phyloP scores from a whole-genome alignment of 2,329 filamentous ascomycete species.

The Thelonectria discophora region DNA sequence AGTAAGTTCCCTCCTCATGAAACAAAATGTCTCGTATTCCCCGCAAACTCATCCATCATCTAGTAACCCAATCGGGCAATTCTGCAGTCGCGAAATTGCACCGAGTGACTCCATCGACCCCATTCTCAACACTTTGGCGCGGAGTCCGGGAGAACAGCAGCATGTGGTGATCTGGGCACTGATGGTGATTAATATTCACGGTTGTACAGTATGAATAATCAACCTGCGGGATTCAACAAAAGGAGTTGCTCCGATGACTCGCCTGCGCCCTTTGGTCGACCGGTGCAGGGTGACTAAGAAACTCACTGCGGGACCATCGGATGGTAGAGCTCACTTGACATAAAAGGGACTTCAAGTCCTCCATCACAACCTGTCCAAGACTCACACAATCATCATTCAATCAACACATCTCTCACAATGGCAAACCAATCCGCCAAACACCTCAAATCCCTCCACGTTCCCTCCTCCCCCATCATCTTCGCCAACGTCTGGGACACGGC shows the following conservation, averaged over 20 bases:
- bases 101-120: not conserved
- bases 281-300: no score
- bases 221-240: not conserved
- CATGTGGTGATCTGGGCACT: not conserved
- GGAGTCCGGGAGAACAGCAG: not conserved
- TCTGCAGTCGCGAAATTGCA: conserved; percentile 3
- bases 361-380: not conserved
- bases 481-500: conserved; percentile 65
- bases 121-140: not conserved
- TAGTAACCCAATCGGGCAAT: conserved; percentile 9
- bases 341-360: not conserved
- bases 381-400: not conserved
- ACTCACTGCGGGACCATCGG: no score
- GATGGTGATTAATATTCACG: not conserved
- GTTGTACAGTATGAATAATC: not conserved
- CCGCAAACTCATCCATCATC: conserved; percentile 9
- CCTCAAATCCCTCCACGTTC: conserved; percentile 57
- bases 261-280: conserved; percentile 30
- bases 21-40: no score
- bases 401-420: conserved; percentile 24
- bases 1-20: not conserved
- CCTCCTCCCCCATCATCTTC: conserved; percentile 61
- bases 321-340: not conserved
- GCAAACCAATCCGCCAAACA: conserved; percentile 47
- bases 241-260: conserved; percentile 19